phyloP scores from a whole-genome alignment of 1,139 yeast genomes.

The Sugiyamaella sp. region DNA sequence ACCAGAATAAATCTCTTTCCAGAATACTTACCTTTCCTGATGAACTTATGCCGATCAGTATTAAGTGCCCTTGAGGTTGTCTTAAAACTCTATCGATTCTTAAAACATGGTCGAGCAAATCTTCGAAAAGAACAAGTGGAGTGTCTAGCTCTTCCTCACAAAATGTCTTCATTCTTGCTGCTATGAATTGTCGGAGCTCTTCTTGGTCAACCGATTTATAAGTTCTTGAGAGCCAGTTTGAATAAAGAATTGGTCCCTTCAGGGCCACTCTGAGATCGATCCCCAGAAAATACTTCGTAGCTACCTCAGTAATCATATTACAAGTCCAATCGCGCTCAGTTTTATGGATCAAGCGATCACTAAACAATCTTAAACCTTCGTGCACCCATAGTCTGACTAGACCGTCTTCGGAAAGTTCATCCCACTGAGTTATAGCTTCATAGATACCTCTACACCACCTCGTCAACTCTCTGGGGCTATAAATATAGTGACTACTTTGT shows the following conservation, averaged over 20 bases:
- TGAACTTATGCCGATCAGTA: constrained; percentile 82
- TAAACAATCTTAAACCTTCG: constrained; percentile 76
- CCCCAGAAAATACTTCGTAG: constrained; percentile 52
- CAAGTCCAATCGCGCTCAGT: constrained; percentile 59
- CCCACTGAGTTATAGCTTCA: constrained; percentile 53
- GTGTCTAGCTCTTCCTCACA: constrained; percentile 69
- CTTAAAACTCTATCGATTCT: constrained; percentile 80
- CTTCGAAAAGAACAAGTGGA: constrained; percentile 66
- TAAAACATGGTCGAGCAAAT: constrained; percentile 71
- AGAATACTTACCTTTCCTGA: constrained; percentile 60
- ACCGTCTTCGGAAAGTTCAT: constrained; percentile 46
- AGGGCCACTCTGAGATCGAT: constrained; percentile 46
- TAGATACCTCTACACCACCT: constrained; percentile 84
- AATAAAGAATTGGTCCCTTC: constrained; percentile 59
- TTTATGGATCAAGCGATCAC: constrained; percentile 62
- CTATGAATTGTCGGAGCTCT: constrained; percentile 57
- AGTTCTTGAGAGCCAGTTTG: constrained; percentile 71
- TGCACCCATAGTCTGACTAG: constrained; percentile 76
- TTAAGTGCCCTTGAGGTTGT: constrained; percentile 89
- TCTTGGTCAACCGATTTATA: constrained; percentile 60
- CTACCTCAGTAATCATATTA: constrained; percentile 47
- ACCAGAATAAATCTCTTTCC: background rate
- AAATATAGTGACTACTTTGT: constrained; percentile 62
- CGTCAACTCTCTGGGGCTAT: constrained; percentile 90
- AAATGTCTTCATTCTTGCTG: constrained; percentile 68